Base-by-base conservation (phyloP, 2,329 filamentous ascomycete genomes). In the Phaeosphaeriaceae sp. region DNA sequence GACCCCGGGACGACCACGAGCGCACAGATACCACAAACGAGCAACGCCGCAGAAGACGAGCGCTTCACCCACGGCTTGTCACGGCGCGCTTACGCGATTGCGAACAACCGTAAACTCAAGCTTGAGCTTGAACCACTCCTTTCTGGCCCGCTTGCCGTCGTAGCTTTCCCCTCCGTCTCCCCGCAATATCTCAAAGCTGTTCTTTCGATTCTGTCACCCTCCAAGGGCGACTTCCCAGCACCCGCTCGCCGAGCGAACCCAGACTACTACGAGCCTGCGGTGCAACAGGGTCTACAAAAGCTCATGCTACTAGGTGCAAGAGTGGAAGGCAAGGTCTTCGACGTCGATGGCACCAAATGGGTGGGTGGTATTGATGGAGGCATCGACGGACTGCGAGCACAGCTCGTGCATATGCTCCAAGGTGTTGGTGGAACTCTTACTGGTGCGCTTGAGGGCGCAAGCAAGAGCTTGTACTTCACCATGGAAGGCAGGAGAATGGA, bases 241-340 rank as follows among this genome's bases (percentile, higher is more conserved):
- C 94, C 94, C 1, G 88, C 87, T 52, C 86, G 92, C 60, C 90
- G 86, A 77, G 89, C 87, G 69, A 92, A 86, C 70, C 93, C 94
- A 0, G 89, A 89, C 13, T 97, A 93, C 79, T 86, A 97, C 77
- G 94, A 97, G 56, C 84, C 88, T 0, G 78, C 84, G 1, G 92
- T 94, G 55, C 94, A 97, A 79, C 87, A 82, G 64, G 95, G 91
- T 8, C 77, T 99, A 67, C 88, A 93, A 72, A 99, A 99, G 81
- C 80, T 99, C 63, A 84, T 97, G 77, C 80, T 99, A 32, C 81
- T 99, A 15, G 95, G 93, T 54, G 94, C 94, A 15, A 85, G 95
- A 52, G 86, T 97, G 28, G 95, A 99, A 74, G 91, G 91, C 63
- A 90, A 88, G 77, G 87, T 93, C 30, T 94, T 97, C 71, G 94